These are phyloP conservation scores for Blastobotrys capitulatus DNA, from an alignment of 1,139 yeast genomes.

Conservation along the genomic window DNA sequence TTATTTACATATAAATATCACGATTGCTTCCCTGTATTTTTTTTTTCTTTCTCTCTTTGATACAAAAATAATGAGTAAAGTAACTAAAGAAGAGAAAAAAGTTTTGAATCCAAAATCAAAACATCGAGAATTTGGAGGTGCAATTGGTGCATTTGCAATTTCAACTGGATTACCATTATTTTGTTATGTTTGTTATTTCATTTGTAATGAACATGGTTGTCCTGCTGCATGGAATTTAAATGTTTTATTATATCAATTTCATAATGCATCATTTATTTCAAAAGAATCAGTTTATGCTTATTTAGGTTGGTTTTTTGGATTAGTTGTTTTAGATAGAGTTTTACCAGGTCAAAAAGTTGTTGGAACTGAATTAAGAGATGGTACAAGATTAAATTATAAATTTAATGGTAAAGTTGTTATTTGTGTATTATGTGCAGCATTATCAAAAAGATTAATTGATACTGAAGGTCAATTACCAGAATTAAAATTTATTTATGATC, in stretches of 20 bases:
- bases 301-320: conserved; percentile 63
- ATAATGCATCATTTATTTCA: conserved; percentile 22
- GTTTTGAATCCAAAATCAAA: conserved; percentile 64
- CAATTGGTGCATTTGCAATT: conserved; percentile 64
- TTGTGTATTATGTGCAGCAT: conserved; percentile 40
- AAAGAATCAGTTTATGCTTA: conserved; percentile 57
- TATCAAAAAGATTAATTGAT: conserved; percentile 47
- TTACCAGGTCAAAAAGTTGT: conserved; percentile 66
- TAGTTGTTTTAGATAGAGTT: conserved; percentile 57
- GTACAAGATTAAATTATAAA: conserved; percentile 60
- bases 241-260: conserved; percentile 31
- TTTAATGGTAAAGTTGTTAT: conserved; percentile 72
- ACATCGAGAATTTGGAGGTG: conserved; percentile 72
- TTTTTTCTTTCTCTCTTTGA: not conserved
- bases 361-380: conserved; percentile 76
- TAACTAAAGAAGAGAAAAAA: not conserved
- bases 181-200: conserved; percentile 51
- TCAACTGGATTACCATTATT: conserved; percentile 63
- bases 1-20: not conserved
- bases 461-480: conserved; percentile 67
- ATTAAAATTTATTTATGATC: conserved; percentile 63
- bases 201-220: conserved; percentile 35
- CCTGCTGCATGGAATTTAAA: conserved; percentile 25
- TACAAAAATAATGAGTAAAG: not conserved
- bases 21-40: not conserved